Conservation (phyloP, 2,329 filamentous ascomycete species). For the Colletotrichum euphorbiae region DNA sequence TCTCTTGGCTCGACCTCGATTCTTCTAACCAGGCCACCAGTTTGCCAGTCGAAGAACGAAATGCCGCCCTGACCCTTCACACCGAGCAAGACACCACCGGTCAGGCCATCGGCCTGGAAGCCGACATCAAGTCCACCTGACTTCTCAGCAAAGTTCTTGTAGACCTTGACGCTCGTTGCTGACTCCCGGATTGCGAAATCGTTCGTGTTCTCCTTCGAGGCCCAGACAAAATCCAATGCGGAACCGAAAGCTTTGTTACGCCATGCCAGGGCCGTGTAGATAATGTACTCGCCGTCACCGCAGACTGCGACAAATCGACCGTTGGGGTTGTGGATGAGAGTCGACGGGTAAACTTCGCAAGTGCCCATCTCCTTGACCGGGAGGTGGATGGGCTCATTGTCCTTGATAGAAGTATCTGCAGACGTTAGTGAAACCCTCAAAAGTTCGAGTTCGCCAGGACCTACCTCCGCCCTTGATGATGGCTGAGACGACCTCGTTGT, state of each 20-base stretch:
- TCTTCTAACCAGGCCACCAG: constrained; percentile 86
- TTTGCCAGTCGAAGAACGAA: constrained; percentile 96
- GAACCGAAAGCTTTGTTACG: constrained; percentile 98
- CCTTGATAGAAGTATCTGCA: constrained; percentile 82
- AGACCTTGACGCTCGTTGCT: constrained; percentile 92
- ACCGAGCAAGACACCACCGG: constrained; percentile 89
- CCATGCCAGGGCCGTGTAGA: constrained; percentile 96
- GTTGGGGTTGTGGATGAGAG: constrained; percentile 94
- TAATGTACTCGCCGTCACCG: constrained; percentile 98
- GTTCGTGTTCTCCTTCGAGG: constrained; percentile 96
- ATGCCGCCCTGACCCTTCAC: constrained; percentile 95
- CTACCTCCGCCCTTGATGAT: constrained; percentile 89
- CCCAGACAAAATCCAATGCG: constrained; percentile 97
- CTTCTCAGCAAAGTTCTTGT: constrained; percentile 98
- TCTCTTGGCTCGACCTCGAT: constrained; percentile 82
- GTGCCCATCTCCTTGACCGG: constrained; percentile 95
- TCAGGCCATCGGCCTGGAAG: constrained; percentile 92
- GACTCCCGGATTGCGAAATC: constrained; percentile 98
- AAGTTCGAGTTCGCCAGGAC: constrained; percentile 42
- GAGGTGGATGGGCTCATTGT: constrained; percentile 86
- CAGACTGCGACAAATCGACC: constrained; percentile 85
- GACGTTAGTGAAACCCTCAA: constrained; percentile 44
- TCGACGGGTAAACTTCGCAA: constrained; percentile 97
- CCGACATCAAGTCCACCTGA: constrained; percentile 89
- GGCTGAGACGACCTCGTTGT: constrained; percentile 93